These are phyloP conservation scores for Cryptococcus hybrid DNA, from an alignment of 1,284 basidiomycete species.

Conservation along the genomic window DNA sequence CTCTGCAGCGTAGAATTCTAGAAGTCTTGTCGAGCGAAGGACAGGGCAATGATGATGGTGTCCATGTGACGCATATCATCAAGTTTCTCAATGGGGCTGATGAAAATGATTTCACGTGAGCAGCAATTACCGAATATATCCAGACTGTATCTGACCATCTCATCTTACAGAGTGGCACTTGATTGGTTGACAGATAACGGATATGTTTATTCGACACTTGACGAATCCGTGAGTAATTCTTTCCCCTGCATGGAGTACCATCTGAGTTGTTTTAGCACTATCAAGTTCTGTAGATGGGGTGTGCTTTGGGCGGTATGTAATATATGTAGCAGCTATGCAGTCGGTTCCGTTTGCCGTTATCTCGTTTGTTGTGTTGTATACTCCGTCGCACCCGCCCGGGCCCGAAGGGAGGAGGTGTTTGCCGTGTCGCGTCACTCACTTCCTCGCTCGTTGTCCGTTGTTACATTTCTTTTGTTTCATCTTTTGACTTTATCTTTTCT, in stretches of 20 bases:
- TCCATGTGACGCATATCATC: slow-evolving; percentile 62
- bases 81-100: slow-evolving; percentile 29
- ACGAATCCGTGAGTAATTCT: slow-evolving; percentile 55
- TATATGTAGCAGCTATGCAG: too few relatives aligned
- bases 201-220: slow-evolving; percentile 64
- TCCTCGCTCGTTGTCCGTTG: too few relatives aligned
- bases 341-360: too few relatives aligned
- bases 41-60: slow-evolving; percentile 54
- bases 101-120: slow-evolving; percentile 52
- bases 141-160: slow-evolving; percentile 5
- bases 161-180: slow-evolving; percentile 57
- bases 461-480: too few relatives aligned
- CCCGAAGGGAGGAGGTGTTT: too few relatives aligned
- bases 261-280: slow-evolving; percentile 24
- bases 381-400: too few relatives aligned
- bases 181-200: slow-evolving; percentile 68
- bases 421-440: too few relatives aligned
- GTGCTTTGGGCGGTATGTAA: too few relatives aligned
- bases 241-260: too few relatives aligned
- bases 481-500: too few relatives aligned
- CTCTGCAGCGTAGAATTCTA: slow-evolving; percentile 65
- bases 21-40: slow-evolving; percentile 53
- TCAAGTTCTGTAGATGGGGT: background rate
- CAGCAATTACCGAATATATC: background rate
- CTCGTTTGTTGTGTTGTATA: too few relatives aligned